phyloP scores from a whole-genome alignment of 176 grass and related monocot species.

The Oryza rufipogon region DNA sequence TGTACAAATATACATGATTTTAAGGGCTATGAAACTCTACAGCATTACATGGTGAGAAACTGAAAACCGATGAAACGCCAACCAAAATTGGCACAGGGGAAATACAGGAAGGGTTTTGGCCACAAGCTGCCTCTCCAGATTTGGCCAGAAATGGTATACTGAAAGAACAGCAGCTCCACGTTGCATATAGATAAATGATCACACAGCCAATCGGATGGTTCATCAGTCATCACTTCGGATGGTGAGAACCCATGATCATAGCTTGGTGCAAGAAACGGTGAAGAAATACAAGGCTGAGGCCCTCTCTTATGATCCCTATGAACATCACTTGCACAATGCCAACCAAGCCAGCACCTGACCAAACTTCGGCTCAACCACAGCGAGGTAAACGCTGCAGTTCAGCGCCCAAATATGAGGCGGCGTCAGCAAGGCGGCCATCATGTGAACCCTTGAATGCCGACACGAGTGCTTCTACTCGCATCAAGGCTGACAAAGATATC shows the following conservation, averaged over 20 bases:
- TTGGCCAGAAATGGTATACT: slow-evolving; percentile 20
- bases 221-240: background rate
- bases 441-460: slow-evolving; percentile 64
- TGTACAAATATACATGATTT: slow-evolving; percentile 37
- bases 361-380: slow-evolving; percentile 56
- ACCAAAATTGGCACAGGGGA: slow-evolving; percentile 42
- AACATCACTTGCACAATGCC: slow-evolving; percentile 19
- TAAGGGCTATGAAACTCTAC: slow-evolving; percentile 23
- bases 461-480: slow-evolving; percentile 72
- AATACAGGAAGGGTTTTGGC: slow-evolving; percentile 18
- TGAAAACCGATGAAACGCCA: slow-evolving; percentile 42
- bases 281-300: slow-evolving; percentile 8
- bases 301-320: background rate
- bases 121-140: background rate
- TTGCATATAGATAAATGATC: background rate
- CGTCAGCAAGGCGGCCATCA: slow-evolving; percentile 61
- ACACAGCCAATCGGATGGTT: background rate
- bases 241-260: slow-evolving; percentile 20
- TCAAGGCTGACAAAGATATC: slow-evolving; percentile 69
- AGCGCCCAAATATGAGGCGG: slow-evolving; percentile 54
- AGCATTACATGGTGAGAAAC: slow-evolving; percentile 36
- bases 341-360: slow-evolving; percentile 5
- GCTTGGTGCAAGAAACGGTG: slow-evolving; percentile 9
- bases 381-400: slow-evolving; percentile 88
- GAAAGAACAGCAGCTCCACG: background rate